These are phyloP conservation scores for Antitrichia curtipendula DNA, from an alignment of 225 moss, liverwort and hornwort genomes.

Conservation along the genomic window DNA sequence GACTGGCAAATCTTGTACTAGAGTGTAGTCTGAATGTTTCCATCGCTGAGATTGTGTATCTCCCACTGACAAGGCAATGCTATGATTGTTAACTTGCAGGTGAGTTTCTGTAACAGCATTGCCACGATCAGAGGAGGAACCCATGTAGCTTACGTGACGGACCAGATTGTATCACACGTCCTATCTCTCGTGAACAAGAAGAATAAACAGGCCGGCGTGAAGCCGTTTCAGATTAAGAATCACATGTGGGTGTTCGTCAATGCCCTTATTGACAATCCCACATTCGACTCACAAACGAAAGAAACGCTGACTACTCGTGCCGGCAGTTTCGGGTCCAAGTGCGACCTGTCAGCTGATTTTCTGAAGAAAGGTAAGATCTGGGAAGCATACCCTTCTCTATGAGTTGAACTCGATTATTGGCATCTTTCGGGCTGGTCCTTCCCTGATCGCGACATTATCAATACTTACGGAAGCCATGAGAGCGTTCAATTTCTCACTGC, in stretches of 20 bases:
- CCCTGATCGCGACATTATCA: not conserved
- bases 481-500: not conserved
- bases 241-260: constrained; percentile 99
- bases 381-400: not conserved
- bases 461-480: too few species aligned
- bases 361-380: constrained; percentile 62
- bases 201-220: constrained; percentile 77
- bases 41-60: not conserved
- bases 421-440: not conserved
- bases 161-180: constrained; percentile 72
- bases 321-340: constrained; percentile 91
- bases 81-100: constrained; percentile 26
- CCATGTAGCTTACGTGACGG: constrained; percentile 69
- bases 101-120: constrained; percentile 96
- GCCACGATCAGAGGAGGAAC: constrained; percentile 95
- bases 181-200: constrained; percentile 69
- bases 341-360: constrained; percentile 70
- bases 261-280: constrained; percentile 95
- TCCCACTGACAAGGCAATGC: not conserved
- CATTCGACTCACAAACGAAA: constrained; percentile 98
- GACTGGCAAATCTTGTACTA: not conserved
- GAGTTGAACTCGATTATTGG: not conserved
- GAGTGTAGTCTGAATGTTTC: not conserved
- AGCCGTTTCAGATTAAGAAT: constrained; percentile 66
- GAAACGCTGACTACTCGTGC: constrained; percentile 82